Conservation (phyloP, 1,139 yeast genomes). For the Suhomyces atakaporum region DNA sequence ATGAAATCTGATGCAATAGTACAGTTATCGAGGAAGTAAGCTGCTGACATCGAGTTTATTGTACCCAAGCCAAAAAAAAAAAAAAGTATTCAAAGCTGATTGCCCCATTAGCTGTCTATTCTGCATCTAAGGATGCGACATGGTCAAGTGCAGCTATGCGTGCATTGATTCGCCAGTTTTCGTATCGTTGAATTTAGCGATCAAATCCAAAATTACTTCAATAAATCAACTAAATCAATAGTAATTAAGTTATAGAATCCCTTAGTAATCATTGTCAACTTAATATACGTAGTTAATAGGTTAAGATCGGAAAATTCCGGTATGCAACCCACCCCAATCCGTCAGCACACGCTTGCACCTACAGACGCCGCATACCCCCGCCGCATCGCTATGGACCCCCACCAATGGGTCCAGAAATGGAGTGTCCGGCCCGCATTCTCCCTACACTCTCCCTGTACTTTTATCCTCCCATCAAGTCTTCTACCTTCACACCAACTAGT, state of each 20-base stretch:
- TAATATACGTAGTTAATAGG: too few species aligned
- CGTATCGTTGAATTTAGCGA: slow-evolving; percentile 9
- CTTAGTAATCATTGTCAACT: too few species aligned
- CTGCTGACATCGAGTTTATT: too few species aligned
- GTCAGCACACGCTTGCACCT: slow-evolving; percentile 1
- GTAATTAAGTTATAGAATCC: too few species aligned
- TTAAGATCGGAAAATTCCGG: not conserved
- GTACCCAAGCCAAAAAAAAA: too few species aligned
- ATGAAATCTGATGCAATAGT: too few species aligned
- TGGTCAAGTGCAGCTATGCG: not conserved
- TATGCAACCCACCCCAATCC: not conserved
- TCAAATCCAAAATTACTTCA: not conserved
- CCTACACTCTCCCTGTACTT: slow-evolving; percentile 1
- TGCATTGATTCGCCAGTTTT: slow-evolving; percentile 6
- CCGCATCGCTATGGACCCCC: not conserved
- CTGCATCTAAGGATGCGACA: not conserved
- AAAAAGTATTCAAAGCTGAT: too few species aligned
- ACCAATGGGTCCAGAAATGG: not conserved
- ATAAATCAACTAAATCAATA: too few species aligned
- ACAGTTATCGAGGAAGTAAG: too few species aligned
- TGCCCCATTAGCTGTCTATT: not conserved
- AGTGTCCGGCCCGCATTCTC: not conserved
- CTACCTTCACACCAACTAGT: not conserved
- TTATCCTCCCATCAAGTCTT: not conserved
- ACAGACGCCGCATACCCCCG: not conserved